Percentiles rank a stretch among this genome's conserved stretches.
Conservation (phyloP, 2,329 filamentous ascomycete species). For the Bipolaris cookei region DNA sequence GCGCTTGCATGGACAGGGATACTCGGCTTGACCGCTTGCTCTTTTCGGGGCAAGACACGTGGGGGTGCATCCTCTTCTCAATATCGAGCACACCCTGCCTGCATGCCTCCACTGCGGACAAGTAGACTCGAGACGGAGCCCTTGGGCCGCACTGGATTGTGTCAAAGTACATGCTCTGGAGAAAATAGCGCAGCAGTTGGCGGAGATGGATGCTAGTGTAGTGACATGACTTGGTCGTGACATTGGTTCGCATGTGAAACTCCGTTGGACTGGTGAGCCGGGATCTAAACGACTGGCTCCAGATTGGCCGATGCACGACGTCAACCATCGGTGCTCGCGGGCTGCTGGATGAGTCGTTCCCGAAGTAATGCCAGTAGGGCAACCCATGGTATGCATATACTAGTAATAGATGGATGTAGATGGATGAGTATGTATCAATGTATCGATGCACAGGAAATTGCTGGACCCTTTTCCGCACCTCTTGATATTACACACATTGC, state of each 20-base stretch:
- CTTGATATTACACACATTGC: background rate
- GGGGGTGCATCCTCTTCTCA: constrained; percentile 19
- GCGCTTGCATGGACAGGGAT: constrained; percentile 27
- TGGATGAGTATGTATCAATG: too few relatives aligned
- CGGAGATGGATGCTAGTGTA: background rate
- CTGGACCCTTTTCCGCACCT: constrained; percentile 8
- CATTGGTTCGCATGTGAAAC: constrained; percentile 24
- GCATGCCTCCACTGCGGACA: constrained; percentile 7
- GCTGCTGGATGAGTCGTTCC: constrained; percentile 16
- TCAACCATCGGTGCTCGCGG: constrained; percentile 15
- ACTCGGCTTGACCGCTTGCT: constrained; percentile 23
- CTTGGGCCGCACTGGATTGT: background rate
- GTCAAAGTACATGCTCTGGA: background rate
- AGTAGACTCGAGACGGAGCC: background rate
- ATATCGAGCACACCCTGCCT: constrained; percentile 15
- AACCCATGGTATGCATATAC: background rate
- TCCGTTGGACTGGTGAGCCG: constrained; percentile 15
- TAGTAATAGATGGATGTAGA: too few relatives aligned
- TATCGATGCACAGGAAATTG: background rate
- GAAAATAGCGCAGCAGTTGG: background rate
- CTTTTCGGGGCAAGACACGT: constrained; percentile 28
- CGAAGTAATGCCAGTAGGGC: constrained; percentile 14
- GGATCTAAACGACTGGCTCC: constrained; percentile 21
- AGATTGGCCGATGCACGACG: constrained; percentile 23
- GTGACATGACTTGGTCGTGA: background rate